Base-by-base conservation (phyloP, 2,329 filamentous ascomycete genomes). In the Penicillium glabrum region DNA sequence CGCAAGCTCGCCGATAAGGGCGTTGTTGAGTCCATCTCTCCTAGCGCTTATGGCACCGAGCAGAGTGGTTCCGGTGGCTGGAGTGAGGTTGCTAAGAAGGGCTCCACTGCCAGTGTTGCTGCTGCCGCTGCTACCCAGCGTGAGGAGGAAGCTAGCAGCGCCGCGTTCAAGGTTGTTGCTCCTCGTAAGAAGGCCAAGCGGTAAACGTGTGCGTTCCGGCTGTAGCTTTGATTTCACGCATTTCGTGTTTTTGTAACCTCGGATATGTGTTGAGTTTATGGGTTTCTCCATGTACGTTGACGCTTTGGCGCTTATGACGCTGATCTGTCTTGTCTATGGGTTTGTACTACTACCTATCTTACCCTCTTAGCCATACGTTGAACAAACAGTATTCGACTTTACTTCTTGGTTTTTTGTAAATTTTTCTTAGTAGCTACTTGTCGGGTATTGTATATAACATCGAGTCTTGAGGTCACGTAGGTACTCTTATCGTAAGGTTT, bases 31-130 rank as follows among this genome's bases (percentile, higher is more conserved):
- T 82, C 86, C 16, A 80, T 83, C 47, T 82, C 77, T 49, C 77
- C 79, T 35, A 83, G 78, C 53, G 83, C 85, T 3, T 82, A 79
- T 33, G 77, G n/a, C 16, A 43, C 69, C 5, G 79, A 80, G 48
- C 75, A 79, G 62, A 79, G 77, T 63, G 79, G 77, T 26, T 78
- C 81, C 26, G 87, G 90, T 54, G 93, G 93, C 21, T 99, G 95
- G 95, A 96, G 84, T 66, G 95, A 98, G 77, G 95, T 99, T 51
- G 95, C 95, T 1, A 98, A 98, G 87, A 97, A 97, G 82, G 89
- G 89, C 24, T 79, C 77, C 49, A 69, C 67, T 33, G 62, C 59
- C 19, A 58, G 56, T 10, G 47, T 59, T 51, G 56, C 56, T n/a
- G 72, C 73, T 16, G 55, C 56, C 16, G 50, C 61, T 50, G 53